Evolutionary conservation across 768 basidiomycete species (phyloP).

Genomic region (Trametes cinnabarina): DNA sequence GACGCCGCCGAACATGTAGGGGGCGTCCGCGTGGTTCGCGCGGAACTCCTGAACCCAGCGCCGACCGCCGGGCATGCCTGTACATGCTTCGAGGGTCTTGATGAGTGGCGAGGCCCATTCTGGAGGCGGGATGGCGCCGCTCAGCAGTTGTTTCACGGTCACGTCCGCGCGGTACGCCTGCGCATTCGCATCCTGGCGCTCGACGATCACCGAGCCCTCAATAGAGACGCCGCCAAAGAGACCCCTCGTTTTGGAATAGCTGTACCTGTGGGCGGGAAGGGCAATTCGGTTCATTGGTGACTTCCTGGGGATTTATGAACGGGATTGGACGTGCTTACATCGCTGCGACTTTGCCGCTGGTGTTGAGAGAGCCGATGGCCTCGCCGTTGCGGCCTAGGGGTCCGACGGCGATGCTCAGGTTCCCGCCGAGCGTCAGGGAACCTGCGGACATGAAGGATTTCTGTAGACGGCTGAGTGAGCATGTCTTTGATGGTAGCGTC

Average conservation of each 20-base stretch:
- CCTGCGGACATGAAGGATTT: conserved; percentile 94
- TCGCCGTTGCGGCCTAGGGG: conserved; percentile 96
- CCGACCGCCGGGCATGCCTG: conserved; percentile 63
- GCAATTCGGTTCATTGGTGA: not conserved
- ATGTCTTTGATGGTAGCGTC: not conserved
- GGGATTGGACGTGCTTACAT: conserved; percentile 52
- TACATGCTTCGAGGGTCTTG: conserved; percentile 68
- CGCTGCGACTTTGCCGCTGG: conserved; percentile 85
- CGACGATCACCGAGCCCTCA: conserved; percentile 89
- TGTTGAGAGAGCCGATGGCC: conserved; percentile 78
- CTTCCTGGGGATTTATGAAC: not conserved
- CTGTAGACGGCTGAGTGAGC: conserved; percentile 32
- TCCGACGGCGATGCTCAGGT: conserved; percentile 85
- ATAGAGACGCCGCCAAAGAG: conserved; percentile 90
- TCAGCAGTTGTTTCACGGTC: conserved; percentile 75
- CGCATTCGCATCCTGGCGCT: conserved; percentile 89
- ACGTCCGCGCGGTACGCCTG: conserved; percentile 77
- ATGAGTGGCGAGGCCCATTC: conserved; percentile 77
- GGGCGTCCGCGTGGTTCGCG: conserved; percentile 27
- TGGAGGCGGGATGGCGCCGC: conserved; percentile 71
- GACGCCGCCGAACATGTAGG: conserved; percentile 63
- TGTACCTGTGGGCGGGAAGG: conserved; percentile 55
- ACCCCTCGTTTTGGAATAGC: conserved; percentile 89
- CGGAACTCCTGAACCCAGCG: conserved; percentile 63
- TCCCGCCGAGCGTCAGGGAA: conserved; percentile 85